Percentiles rank a stretch among this genome's conserved stretches.
Conservation (phyloP, 177 flowering plant genomes). For the Telopea speciosissima region DNA sequence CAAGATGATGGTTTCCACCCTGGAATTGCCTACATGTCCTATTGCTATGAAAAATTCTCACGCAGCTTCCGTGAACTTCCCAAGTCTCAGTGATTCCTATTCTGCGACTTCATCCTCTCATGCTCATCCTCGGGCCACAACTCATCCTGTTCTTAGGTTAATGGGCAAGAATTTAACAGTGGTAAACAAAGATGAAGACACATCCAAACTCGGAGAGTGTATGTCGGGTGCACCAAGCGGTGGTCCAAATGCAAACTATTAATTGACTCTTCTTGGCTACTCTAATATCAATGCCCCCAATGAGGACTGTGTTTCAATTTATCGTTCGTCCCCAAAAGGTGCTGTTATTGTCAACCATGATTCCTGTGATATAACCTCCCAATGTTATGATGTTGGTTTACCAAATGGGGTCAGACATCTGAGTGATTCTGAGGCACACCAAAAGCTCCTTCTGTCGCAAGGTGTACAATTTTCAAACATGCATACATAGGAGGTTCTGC, state of each 20-base stretch:
- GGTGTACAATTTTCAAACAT: constrained; percentile 5
- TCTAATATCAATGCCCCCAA: constrained; percentile 12
- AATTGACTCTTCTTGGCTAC: constrained; percentile 17
- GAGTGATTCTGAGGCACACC: constrained; percentile 13
- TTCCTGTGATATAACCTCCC: constrained; percentile 10
- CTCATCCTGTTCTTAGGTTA: constrained; percentile 62
- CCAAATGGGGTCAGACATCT: constrained; percentile 20
- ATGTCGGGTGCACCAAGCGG: constrained; percentile 7
- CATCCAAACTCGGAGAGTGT: constrained; percentile 20
- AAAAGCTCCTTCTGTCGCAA: background rate
- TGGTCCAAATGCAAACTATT: constrained; percentile 17
- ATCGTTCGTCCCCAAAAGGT: constrained; percentile 22
- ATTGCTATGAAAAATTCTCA: constrained; percentile 15
- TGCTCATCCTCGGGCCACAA: constrained; percentile 24
- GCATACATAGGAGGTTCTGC: constrained; percentile 8
- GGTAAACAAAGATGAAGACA: constrained; percentile 47
- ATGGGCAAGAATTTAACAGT: constrained; percentile 94
- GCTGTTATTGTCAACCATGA: constrained; percentile 16
- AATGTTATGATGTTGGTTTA: constrained; percentile 17
- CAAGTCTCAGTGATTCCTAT: constrained; percentile 24
- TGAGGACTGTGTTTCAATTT: constrained; percentile 20
- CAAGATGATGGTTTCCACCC: constrained; percentile 16
- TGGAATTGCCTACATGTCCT: constrained; percentile 18
- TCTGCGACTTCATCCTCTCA: constrained; percentile 33
- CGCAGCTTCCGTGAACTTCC: constrained; percentile 25